These are phyloP conservation scores for Rhododendron williamsianum DNA, from an alignment of 148 eudicot species.

Conservation along the genomic window DNA sequence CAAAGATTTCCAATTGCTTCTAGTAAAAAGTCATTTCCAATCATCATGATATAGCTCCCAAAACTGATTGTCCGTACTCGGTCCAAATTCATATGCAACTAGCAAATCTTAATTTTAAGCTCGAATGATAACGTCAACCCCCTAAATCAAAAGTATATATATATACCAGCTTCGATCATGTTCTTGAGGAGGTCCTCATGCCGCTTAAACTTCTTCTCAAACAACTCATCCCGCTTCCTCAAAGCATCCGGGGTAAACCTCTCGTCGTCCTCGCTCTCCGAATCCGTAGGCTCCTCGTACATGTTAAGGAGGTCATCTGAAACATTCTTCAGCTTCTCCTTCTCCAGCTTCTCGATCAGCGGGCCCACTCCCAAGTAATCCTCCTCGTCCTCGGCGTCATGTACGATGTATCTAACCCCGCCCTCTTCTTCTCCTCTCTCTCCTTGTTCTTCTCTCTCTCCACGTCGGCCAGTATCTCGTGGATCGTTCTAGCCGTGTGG, in stretches of 20 bases:
- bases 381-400: slow-evolving; percentile 63
- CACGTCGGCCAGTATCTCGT: slow-evolving; percentile 19
- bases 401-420: slow-evolving; percentile 47
- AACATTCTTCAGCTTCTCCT: slow-evolving; percentile 25
- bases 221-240: slow-evolving; percentile 18
- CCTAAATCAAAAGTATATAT: slow-evolving; percentile 1
- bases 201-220: slow-evolving; percentile 43
- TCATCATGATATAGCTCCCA: background rate
- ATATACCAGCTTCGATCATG: slow-evolving; percentile 53
- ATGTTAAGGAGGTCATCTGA: slow-evolving; percentile 19
- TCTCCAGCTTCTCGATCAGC: slow-evolving; percentile 63
- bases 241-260: slow-evolving; percentile 28
- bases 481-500: slow-evolving; percentile 10
- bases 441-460: slow-evolving; percentile 44
- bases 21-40: background rate
- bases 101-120: background rate
- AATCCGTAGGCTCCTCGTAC: slow-evolving; percentile 51
- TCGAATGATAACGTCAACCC: background rate
- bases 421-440: slow-evolving; percentile 47
- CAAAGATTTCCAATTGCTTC: background rate
- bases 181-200: slow-evolving; percentile 50
- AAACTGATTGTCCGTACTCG: background rate
- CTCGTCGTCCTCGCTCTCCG: slow-evolving; percentile 57
- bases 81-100: background rate
- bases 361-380: slow-evolving; percentile 66